Base-by-base conservation (phyloP, 73 alveolate species). In the Loxodes magnus region DNA sequence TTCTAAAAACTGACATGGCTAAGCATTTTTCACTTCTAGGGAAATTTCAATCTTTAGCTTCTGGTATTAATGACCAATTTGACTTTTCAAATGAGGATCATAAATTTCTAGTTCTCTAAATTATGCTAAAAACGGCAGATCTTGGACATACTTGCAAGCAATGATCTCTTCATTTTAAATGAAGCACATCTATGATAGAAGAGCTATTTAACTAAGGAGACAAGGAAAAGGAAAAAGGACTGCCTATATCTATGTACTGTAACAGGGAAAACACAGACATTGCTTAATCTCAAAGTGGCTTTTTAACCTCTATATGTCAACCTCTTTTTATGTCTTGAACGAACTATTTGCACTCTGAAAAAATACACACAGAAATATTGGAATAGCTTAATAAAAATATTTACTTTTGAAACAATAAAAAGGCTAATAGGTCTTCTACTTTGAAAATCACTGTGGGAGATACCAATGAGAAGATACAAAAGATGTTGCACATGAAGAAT, bases 131-230 rank as follows among this genome's bases (percentile, higher is more conserved):
- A 60, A 55, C 87, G 2, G 78, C 86, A 4, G 86, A 71, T 51
- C 48, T 71, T 27, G 86, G 77, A 4, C 86, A 71, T 53, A 67
- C 67, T 52, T 66, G 84, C 34, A 74, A 74, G 43, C 16, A 37
- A 21, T 54, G 44, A 38, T 51, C 43, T 39, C 51, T 74, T 17
- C 79, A 75, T 26, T 25, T 49, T 51, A 59, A 74, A 50, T 74
- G 88, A 84, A 77, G 69, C 3, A 70, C 56, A 43, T 43, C 56
- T 26, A 42, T 74, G 19, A 30, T 64, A 24, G 71, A 74, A 34
- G 88, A 74, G 65, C 58, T 74, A 28, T 74, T 75, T 71, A 31
- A 26, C 12, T 83, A 73, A 49, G 87, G 87, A 14, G 87, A 73
- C 41, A 64, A 52, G 57, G 87, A 73, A 53, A 73, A 73, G 59